A percentile compares a stretch with the other conserved stretches of the same genome.
Evolutionary conservation across 306 rosid species (phyloP).

Genomic region (Hippophae tibetana): DNA sequence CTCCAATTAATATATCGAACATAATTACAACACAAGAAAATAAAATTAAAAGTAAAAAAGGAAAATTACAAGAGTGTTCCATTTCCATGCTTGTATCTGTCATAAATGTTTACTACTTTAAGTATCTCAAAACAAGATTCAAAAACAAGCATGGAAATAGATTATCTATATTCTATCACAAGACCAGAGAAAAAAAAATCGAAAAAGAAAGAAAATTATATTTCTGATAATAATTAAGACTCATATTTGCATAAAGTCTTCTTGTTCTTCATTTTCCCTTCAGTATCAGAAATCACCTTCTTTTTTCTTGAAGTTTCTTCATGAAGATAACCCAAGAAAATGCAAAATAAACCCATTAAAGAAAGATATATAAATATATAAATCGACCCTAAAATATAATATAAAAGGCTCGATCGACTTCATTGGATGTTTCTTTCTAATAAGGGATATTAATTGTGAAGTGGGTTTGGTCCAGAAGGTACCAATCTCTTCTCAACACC

Average conservation of each 20-base stretch:
- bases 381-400: no score
- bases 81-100: constrained; percentile 77
- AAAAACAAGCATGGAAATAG: constrained; percentile 72
- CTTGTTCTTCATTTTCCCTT: no score
- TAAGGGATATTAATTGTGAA: constrained; percentile 50
- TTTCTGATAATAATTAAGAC: background rate
- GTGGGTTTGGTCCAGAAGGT: constrained; percentile 98
- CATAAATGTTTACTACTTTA: constrained; percentile 2
- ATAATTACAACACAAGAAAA: background rate
- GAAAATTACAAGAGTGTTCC: constrained; percentile 19
- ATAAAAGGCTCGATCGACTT: no score
- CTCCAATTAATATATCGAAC: constrained; percentile 1
- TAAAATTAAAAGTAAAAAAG: background rate
- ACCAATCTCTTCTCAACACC: constrained; percentile 80
- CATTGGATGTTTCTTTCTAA: no score
- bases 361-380: no score
- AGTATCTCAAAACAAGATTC: background rate
- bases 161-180: background rate
- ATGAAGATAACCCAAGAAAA: no score
- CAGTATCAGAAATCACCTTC: no score
- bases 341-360: no score
- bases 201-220: background rate
- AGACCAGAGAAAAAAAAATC: background rate
- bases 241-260: no score
- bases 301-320: no score